Conservation (phyloP, 305 asterid species). For the Fraxinus sp. region DNA sequence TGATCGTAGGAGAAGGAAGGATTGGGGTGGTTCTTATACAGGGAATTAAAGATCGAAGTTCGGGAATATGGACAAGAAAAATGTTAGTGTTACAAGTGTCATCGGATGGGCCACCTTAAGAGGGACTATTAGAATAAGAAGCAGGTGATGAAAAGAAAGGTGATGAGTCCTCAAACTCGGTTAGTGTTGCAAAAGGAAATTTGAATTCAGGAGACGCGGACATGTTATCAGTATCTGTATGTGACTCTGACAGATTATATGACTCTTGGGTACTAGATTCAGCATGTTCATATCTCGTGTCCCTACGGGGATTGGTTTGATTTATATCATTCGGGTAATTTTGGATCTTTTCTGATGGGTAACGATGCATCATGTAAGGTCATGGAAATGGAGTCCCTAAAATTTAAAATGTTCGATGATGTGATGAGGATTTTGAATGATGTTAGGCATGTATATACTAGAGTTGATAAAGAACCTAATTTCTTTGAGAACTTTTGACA, state of each 20-base stretch:
- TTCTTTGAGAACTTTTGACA: neutral
- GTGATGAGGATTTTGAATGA: neutral
- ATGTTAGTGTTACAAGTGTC: neutral
- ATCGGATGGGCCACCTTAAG: neutral
- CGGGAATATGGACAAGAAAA: neutral
- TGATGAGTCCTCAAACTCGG: neutral
- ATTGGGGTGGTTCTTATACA: neutral
- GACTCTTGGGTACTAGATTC: neutral
- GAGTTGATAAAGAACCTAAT: neutral
- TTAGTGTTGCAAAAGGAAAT: neutral
- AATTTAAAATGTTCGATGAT: neutral
- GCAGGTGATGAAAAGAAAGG: neutral
- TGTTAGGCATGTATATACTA: neutral
- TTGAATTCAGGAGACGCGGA: neutral
- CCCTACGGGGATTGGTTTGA: too few relatives aligned
- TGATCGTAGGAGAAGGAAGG: neutral
- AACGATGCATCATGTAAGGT: neutral
- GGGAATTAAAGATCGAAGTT: neutral
- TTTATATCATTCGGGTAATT: neutral
- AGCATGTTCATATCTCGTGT: neutral
- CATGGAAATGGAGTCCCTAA: neutral
- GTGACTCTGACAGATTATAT: neutral
- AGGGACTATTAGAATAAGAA: neutral
- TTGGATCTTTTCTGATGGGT: neutral
- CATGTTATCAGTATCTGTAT: neutral